Evolutionary conservation across 2,329 filamentous ascomycete species (phyloP), one percentile per base, ranked within the genome.

Genomic region (Colletotrichum sp.): DNA sequence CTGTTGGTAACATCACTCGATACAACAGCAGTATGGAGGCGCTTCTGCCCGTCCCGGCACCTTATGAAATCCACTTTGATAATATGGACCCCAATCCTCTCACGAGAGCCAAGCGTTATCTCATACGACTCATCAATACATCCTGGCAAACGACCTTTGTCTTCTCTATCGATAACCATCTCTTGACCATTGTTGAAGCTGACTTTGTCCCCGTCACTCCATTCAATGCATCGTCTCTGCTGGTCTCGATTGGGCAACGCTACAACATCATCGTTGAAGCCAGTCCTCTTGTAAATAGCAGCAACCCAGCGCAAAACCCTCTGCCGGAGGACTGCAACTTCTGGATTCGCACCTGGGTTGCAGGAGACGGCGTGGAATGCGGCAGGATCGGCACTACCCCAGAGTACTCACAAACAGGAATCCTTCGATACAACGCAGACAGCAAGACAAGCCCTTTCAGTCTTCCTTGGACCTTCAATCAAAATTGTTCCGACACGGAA

Each of bases 181-280:
- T 64, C 5, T 55, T 89, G 44, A 87, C 84, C 1, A 85, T 90
- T 55, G 86, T 89, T 32, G 84, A 86, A 16, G 85, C 84, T 52
- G 88, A 90, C 75, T 87, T 88, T n/a, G 86, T 89, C 0, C 84
- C 86, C 0, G 80, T 89, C 68, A 78, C 84, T 67, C 89, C 89
- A 0, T 91, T 90, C 79, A 82, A 83, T 2, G 87, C 87, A 0
- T 83, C 87, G 4, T 82, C 86, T n/a, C 81, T 92, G 10, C 86
- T 83, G 8, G 83, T 92, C 8, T 87, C 85, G 52, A 85, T 91
- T 60, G 89, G 89, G 57, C 87, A 89, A 76, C 76, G 81, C 9
- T 78, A 77, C 66, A 78, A 81, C 28, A 77, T 82, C 5, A 72
- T 82, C n/a, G 76, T 82, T 8, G 79, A 80, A 28, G 81, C 80